Conservation (phyloP, 257 asterid species). For the Apocynum venetum region DNA sequence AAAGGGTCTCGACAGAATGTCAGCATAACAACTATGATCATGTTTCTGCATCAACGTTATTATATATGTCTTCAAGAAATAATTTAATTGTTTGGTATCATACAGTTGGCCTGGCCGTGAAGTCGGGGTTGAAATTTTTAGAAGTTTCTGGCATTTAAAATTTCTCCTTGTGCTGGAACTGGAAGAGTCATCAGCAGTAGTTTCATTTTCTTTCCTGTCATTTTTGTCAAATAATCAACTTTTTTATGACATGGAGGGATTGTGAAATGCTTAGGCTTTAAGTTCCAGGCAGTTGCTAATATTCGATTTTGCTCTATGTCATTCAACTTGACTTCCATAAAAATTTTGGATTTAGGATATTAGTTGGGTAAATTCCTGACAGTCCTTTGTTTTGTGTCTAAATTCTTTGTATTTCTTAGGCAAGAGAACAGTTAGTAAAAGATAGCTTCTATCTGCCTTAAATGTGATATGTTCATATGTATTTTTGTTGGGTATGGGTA, state of each 20-base stretch:
- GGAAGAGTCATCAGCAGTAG: background rate
- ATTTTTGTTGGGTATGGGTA: background rate
- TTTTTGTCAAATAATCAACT: background rate
- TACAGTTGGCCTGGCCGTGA: background rate
- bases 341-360: background rate
- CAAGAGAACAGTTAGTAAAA: background rate
- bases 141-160: background rate
- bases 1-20: background rate
- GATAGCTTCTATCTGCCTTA: background rate
- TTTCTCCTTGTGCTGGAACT: background rate
- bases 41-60: background rate
- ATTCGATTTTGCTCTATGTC: background rate
- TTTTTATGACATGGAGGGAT: no score
- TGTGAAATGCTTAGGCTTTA: background rate
- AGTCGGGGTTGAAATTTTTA: background rate
- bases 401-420: background rate
- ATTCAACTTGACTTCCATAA: background rate
- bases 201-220: background rate
- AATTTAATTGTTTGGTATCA: background rate
- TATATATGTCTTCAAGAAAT: background rate
- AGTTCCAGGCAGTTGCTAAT: background rate
- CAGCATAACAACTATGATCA: background rate
- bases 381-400: background rate
- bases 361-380: background rate
- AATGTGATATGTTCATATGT: background rate